phyloP scores from a whole-genome alignment of 176 grass and related monocot species.

The Raddia distichophylla region DNA sequence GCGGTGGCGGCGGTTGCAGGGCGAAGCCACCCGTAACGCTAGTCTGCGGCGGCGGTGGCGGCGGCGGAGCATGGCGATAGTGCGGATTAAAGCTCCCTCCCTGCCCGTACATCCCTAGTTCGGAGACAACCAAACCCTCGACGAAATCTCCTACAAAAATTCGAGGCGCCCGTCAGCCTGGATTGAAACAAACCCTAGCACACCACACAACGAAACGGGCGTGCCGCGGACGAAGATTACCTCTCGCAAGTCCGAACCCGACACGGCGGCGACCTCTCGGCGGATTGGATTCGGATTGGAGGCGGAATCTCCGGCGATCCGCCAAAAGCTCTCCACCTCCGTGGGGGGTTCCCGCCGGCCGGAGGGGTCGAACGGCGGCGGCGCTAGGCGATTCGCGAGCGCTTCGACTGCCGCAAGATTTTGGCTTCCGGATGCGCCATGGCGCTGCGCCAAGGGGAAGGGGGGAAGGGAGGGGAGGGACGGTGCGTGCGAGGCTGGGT shows the following conservation, averaged over 20 bases:
- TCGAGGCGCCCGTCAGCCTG: background rate
- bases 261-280: background rate
- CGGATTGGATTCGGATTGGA: constrained; percentile 9
- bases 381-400: constrained; percentile 4
- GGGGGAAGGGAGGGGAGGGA: background rate
- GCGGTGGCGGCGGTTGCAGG: constrained; percentile 39
- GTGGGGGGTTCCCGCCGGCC: background rate
- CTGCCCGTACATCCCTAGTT: constrained; percentile 63
- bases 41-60: constrained; percentile 11
- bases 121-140: constrained; percentile 13
- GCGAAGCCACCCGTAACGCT: constrained; percentile 22
- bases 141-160: constrained; percentile 44
- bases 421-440: background rate
- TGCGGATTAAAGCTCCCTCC: constrained; percentile 51
- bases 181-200: background rate
- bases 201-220: too few relatives aligned
- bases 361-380: background rate
- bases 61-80: constrained; percentile 42
- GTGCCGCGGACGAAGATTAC: constrained; percentile 9
- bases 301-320: background rate
- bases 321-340: background rate
- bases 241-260: background rate
- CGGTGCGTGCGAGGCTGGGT: background rate
- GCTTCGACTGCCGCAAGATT: background rate
- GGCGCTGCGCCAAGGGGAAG: background rate